A percentile compares a stretch with the other conserved stretches of the same genome.
phyloP scores from a whole-genome alignment of 306 rosid genomes.

The Delonix regia region DNA sequence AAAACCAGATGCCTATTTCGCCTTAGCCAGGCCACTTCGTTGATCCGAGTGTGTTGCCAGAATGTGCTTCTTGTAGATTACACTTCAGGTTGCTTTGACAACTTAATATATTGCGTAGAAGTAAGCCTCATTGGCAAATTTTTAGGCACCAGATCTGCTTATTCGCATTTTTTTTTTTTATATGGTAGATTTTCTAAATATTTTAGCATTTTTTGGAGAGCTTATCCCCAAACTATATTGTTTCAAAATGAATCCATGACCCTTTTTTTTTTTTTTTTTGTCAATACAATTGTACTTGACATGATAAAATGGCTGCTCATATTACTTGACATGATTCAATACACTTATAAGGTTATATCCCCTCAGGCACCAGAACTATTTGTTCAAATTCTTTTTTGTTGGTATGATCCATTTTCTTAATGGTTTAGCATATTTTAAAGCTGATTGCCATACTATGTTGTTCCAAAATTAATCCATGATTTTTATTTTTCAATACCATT shows the following conservation, averaged over 20 bases:
- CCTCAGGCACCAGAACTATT: conserved; percentile 19
- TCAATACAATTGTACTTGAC: not conserved
- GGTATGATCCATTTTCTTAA: not conserved
- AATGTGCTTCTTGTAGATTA: conserved; percentile 9
- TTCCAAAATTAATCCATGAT: not conserved
- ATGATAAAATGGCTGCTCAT: not conserved
- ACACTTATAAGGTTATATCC: no score
- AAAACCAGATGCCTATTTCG: conserved; percentile 72
- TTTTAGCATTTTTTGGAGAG: conserved; percentile 22
- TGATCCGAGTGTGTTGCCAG: conserved; percentile 29
- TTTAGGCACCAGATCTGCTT: conserved; percentile 21
- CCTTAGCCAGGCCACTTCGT: conserved; percentile 66
- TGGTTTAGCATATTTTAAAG: conserved; percentile 3
- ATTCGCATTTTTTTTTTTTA: not conserved
- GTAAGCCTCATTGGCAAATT: not conserved
- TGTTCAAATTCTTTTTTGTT: not conserved
- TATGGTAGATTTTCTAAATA: conserved; percentile 1
- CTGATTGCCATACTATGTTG: not conserved
- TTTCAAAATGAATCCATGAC: no score
- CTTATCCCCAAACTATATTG: no score
- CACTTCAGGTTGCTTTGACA: conserved; percentile 19
- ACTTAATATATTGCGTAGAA: conserved; percentile 20
- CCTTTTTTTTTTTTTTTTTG: no score
- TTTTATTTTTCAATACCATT: not conserved
- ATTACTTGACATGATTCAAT: no score